These are phyloP conservation scores for Penicillium psychrosexuale DNA, from an alignment of 2,329 filamentous ascomycete species.

Conservation along the genomic window DNA sequence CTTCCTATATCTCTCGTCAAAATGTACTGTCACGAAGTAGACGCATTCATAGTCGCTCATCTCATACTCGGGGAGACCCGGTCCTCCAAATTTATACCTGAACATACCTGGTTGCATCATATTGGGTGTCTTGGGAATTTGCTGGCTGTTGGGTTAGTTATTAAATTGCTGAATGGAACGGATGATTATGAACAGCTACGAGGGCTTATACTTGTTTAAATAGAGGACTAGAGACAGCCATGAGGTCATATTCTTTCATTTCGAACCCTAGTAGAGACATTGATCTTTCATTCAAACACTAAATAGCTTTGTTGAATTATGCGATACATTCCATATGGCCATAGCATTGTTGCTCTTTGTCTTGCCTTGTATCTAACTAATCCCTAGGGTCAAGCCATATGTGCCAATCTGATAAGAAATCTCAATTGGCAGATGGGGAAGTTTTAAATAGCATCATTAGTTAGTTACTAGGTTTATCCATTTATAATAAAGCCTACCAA, in stretches of 20 bases:
- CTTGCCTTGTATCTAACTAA: not conserved
- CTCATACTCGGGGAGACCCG: not conserved
- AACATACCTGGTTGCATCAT: constrained; percentile 1
- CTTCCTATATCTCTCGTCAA: not conserved
- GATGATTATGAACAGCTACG: not conserved
- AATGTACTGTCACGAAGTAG: not conserved
- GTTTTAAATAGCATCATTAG: not conserved
- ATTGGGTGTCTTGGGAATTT: not conserved
- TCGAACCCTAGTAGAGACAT: not conserved
- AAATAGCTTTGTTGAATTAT: not conserved
- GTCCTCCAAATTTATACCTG: not conserved
- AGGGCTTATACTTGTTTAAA: not conserved
- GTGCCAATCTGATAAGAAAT: not conserved
- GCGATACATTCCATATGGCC: not conserved
- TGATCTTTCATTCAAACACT: not conserved
- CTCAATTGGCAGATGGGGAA: not conserved
- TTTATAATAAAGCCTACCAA: too few relatives aligned
- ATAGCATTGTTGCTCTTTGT: not conserved
- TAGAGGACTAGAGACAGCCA: not conserved
- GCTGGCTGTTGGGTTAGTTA: not conserved
- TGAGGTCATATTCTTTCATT: not conserved
- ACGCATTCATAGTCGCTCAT: not conserved
- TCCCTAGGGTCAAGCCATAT: not conserved
- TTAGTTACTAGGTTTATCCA: not conserved
- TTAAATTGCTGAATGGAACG: not conserved